Evolutionary conservation across 2,329 filamentous ascomycete genomes (phyloP).

Genomic region (Dothistroma pini): DNA sequence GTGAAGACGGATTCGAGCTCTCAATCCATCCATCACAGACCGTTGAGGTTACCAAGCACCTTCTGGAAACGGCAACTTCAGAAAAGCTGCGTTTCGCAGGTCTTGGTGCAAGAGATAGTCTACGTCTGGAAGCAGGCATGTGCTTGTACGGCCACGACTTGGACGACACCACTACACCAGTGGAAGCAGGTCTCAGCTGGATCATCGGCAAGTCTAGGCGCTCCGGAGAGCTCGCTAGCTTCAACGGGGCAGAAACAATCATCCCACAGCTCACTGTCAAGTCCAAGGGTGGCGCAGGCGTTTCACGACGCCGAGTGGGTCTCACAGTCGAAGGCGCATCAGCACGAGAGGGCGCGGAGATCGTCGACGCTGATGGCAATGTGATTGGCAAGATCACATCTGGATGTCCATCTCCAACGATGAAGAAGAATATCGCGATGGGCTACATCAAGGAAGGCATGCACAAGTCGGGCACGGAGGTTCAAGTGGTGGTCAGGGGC

Average conservation of each 20-base stretch:
- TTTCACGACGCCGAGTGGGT: conserved; percentile 71
- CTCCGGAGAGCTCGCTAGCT: conserved; percentile 57
- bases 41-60: conserved; percentile 62
- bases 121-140: conserved; percentile 95
- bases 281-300: conserved; percentile 46
- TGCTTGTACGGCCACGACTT: conserved; percentile 99
- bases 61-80: conserved; percentile 57
- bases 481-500: conserved; percentile 73
- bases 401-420: conserved; percentile 80
- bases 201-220: conserved; percentile 78
- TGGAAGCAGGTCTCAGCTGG: conserved; percentile 68
- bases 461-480: conserved; percentile 80
- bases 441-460: conserved; percentile 77
- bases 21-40: conserved; percentile 69
- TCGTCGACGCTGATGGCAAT: conserved; percentile 62
- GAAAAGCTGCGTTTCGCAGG: conserved; percentile 77
- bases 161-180: conserved; percentile 70
- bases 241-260: conserved; percentile 79
- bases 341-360: conserved; percentile 80
- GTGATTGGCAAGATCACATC: conserved; percentile 80
- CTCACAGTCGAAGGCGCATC: conserved; percentile 80
- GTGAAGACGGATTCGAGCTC: conserved; percentile 97
- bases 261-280: conserved; percentile 64
- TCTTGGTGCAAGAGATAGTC: conserved; percentile 83
- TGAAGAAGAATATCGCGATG: conserved; percentile 94